Evolutionary conservation across 108 stramenopile genomes (phyloP).

Genomic region (Poteriospumella lacustris): DNA sequence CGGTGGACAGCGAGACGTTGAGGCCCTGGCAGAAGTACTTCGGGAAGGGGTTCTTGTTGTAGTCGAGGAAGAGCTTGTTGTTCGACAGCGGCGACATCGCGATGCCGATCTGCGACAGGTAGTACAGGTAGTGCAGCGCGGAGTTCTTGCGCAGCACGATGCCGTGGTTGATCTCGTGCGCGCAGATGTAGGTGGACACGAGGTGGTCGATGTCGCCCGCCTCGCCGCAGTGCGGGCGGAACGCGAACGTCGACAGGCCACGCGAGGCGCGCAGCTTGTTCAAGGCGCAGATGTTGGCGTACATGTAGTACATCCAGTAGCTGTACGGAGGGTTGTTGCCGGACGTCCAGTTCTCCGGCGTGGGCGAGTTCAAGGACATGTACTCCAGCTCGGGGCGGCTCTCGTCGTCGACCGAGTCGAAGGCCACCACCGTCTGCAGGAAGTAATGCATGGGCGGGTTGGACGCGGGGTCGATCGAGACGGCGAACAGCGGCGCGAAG

Average conservation of each 20-base stretch:
- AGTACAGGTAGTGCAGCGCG: conserved; percentile 92
- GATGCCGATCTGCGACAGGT: conserved; percentile 84
- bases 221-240: conserved; percentile 91
- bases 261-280: conserved; percentile 73
- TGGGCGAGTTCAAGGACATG: conserved; percentile 22
- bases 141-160: conserved; percentile 88
- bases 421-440: conserved; percentile 83
- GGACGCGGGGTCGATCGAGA: conserved; percentile 78
- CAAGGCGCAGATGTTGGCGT: conserved; percentile 82
- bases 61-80: conserved; percentile 96
- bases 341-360: conserved; percentile 73
- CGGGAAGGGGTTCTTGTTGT: conserved; percentile 80
- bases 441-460: conserved; percentile 89
- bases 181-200: conserved; percentile 86
- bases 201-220: conserved; percentile 96
- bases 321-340: conserved; percentile 56
- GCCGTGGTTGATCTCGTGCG: conserved; percentile 93
- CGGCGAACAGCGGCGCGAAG: conserved; percentile 92
- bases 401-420: conserved; percentile 99
- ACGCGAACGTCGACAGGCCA: conserved; percentile 57
- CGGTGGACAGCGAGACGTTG: conserved; percentile 93
- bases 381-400: conserved; percentile 56
- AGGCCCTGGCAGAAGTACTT: conserved; percentile 78
- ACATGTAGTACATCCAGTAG: conserved; percentile 71
- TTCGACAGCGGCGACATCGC: conserved; percentile 88